Base-by-base conservation (phyloP, 169 alveolate genomes). In the Eimeria necatrix region DNA sequence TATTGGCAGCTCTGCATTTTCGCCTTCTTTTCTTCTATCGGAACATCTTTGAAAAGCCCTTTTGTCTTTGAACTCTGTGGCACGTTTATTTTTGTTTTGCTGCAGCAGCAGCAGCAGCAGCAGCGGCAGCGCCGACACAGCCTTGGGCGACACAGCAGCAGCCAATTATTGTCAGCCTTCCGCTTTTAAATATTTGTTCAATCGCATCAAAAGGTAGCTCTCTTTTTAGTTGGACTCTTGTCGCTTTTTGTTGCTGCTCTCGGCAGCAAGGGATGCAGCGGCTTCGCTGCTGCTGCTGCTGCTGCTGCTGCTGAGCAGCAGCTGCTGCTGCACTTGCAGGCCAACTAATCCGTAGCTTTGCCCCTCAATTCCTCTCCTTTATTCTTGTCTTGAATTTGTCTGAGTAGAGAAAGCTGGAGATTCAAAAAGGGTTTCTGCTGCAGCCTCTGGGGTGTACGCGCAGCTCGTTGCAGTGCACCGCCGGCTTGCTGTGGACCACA, bases 81-180 rank as follows among this genome's bases (percentile, higher is more conserved):
- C 12, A 22, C 46, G 48, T 32, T 8, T 22, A 16, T 22, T 68
- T 68, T 68, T 68, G 22, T 16, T 22, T 68, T 68, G 78, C 78
- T 20, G 78, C 78, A 18, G 78, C 78, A 68, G 78, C 78, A 68
- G 78, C 78, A 68, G 26, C 78, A 68, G 78, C 76, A 64, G 76
- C 78, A 20, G 78, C 78, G 10, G 78, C 78, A 9, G 78, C 4
- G 78, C 78, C 78, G 78, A 68, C 78, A 68, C 46, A 18, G 78
- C 41, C 78, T 16, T 14, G n/a, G 64, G 64, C 78, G 78, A 8
- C 46, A 14, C 78, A 16, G 12, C 46, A 68, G 78, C 78, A 16
- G 41, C 78, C 12, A 68, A 18, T 68, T 68, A 22, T 68, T 18
- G 78, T 68, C 22, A 9, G 78, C n/a, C 78, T 68, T 68, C 78